These are phyloP conservation scores for Periconia macrospinosa DNA, from an alignment of 2,329 filamentous ascomycete species.

Conservation along the genomic window DNA sequence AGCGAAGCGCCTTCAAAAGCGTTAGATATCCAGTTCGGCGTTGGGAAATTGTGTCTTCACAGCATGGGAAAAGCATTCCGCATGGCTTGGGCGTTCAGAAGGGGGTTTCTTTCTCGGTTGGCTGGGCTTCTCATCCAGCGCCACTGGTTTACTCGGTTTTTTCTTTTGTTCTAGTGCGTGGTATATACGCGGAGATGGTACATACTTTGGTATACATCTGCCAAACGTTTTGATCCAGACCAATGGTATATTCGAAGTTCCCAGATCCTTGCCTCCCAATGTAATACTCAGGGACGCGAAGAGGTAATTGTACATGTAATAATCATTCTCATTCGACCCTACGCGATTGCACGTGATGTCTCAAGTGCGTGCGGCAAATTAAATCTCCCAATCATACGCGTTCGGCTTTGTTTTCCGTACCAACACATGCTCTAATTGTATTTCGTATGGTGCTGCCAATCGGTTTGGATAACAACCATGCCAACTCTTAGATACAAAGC, in stretches of 20 bases:
- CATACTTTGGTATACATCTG: neutral
- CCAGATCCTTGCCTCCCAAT: too few species aligned
- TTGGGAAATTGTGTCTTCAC: neutral
- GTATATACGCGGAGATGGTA: neutral
- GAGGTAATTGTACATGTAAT: too few species aligned
- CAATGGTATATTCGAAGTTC: too few species aligned
- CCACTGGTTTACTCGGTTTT: neutral
- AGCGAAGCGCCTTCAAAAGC: neutral
- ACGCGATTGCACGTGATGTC: too few species aligned
- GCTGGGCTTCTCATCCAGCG: neutral
- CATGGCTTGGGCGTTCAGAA: neutral
- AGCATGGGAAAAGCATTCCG: neutral
- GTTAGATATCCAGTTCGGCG: neutral
- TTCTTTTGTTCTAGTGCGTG: neutral
- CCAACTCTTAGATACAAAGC: conserved; percentile 1
- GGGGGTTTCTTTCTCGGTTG: neutral
- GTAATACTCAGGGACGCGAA: too few species aligned
- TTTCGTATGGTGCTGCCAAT: neutral
- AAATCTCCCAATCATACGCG: too few species aligned
- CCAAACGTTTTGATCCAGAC: neutral
- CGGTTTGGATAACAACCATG: neutral
- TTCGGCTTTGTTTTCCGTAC: too few species aligned
- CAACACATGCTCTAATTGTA: neutral
- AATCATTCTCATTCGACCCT: too few species aligned
- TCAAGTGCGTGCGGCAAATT: too few species aligned